Evolutionary conservation across 208 protist genomes (phyloP), one percentile per base, ranked within the genome.

Genomic region (Trichomonas gallinae): DNA sequence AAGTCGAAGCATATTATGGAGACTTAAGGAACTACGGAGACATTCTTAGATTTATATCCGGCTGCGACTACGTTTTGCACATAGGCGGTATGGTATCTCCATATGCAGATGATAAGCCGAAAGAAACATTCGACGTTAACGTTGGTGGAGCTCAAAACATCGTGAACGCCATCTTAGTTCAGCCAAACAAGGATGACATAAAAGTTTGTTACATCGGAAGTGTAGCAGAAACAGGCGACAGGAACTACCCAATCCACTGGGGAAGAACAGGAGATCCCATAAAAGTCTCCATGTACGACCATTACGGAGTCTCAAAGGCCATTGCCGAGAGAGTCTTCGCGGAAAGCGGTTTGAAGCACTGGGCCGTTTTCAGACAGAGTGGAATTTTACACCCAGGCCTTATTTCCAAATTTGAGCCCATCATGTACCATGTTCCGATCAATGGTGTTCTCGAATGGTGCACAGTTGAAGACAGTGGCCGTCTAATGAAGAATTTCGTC

Each of bases 171-270:
- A 23, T 51, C 3, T 2, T 11, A 51, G 0, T 13, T 40, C 87
- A 93, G 44, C 6, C 6, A 4, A 93, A 51, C 15, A 34, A n/a
- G 51, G 87, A 93, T 93, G 44, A 48, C 31, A 51, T 93, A 40
- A 93, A 93, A 93, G 44, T 93, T 34, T 2, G 0, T 31, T 93
- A 51, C 31, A 93, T 93, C 38, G 87, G 87, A 34, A 42, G 40
- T 21, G 87, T 93, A 11, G 87, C 87, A 34, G 87, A 93, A 51
- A 93, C 87, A 51, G 87, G 87, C 17, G 34, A 93, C 38, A 23
- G 87, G 4, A 93, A 93, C n/a, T 48, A 93, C 36, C 87, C 87
- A 93, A 51, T 93, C 10, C 87, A 93, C 51, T 93, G 87, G 87
- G 87, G 87, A 93, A 48, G 87, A 51, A 58, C 44, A n/a, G 87